Conservation (phyloP, 2,329 filamentous ascomycete genomes). For the Zalaria obscura region DNA sequence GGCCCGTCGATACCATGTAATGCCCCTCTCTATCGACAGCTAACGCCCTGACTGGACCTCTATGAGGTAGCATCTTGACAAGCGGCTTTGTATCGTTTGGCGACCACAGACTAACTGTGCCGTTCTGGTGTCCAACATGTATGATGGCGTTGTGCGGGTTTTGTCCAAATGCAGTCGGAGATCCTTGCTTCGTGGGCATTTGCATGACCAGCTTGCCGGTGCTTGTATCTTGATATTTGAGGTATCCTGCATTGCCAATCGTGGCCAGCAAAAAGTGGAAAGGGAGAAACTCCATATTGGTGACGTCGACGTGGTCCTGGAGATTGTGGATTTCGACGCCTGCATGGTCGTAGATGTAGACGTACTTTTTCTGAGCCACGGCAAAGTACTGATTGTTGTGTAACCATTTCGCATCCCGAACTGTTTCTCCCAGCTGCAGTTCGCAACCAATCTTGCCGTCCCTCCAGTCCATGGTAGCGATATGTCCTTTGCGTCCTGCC, state of each 20-base stretch:
- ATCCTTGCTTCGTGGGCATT: constrained; percentile 69
- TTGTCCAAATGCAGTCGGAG: constrained; percentile 69
- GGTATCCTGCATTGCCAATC: constrained; percentile 64
- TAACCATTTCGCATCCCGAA: constrained; percentile 80
- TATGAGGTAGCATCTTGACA: constrained; percentile 82
- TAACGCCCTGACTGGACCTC: constrained; percentile 72
- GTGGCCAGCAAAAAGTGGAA: constrained; percentile 92
- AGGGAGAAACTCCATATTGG: constrained; percentile 87
- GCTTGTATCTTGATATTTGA: constrained; percentile 92
- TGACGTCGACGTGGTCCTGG: constrained; percentile 79
- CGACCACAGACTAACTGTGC: constrained; percentile 88
- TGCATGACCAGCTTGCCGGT: constrained; percentile 83
- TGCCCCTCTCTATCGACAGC: constrained; percentile 79
- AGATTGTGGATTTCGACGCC: constrained; percentile 89
- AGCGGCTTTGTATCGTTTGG: constrained; percentile 77
- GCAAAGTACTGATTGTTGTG: constrained; percentile 94
- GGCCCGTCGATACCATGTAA: constrained; percentile 90
- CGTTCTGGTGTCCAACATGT: constrained; percentile 89
- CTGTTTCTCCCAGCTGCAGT: constrained; percentile 76
- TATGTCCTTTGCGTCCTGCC: constrained; percentile 81
- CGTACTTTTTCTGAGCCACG: constrained; percentile 88
- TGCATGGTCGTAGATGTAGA: constrained; percentile 88
- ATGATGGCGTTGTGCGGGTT: constrained; percentile 88
- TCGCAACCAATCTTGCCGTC: constrained; percentile 85
- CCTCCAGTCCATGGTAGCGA: constrained; percentile 94